Base-by-base conservation (phyloP, 257 asterid genomes). In the Fraxinus quadrangulata region DNA sequence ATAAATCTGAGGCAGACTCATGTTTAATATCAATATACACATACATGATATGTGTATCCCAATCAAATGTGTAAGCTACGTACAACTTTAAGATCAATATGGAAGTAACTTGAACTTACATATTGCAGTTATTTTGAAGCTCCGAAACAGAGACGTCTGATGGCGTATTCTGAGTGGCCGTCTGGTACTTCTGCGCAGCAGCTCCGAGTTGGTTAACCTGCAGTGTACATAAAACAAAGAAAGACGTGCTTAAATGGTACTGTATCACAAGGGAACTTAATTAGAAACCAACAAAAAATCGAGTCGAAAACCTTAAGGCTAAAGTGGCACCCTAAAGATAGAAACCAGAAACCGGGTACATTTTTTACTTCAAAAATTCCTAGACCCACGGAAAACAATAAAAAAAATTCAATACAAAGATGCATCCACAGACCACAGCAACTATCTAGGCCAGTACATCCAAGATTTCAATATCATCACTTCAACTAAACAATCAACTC, bases 181-280 rank as follows among this genome's bases (percentile, higher is more conserved):
- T 37, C 72, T 76, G 74, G 79, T 72, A 83, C 17, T 72, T 67
- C 61, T 75, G 73, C 26, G 54, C 49, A 71, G 83, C 81, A 34
- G 74, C 73, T 40, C 76, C 75, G 6, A 83, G 83, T 67, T 83
- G 76, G 69, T 31, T 9, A 67, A 72, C 79, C 83, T 83, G 70
- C 69, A 24, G 31, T 2, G 36, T 23, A 12, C 34, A 10, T 12
- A 63, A 11, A 63, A 24, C 36, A 26, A 63, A 12, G 17, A 8
- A 12, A 63, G 36, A 26, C 5, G n/a, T 26, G 69, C 69, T 63
- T 14, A 77, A 31, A 54, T 14, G 31, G 28, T 59, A 12, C n/a
- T 47, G 21, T 47, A 47, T n/a, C 59, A 47, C 59, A 16, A 5
- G 59, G 59, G 59, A 47, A 47, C 21, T 47, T 47, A 47, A 16